A percentile compares a stretch with the other conserved stretches of the same genome.
phyloP scores from a whole-genome alignment of 352 stramenopile genomes.

The Phytophthora multivora region DNA sequence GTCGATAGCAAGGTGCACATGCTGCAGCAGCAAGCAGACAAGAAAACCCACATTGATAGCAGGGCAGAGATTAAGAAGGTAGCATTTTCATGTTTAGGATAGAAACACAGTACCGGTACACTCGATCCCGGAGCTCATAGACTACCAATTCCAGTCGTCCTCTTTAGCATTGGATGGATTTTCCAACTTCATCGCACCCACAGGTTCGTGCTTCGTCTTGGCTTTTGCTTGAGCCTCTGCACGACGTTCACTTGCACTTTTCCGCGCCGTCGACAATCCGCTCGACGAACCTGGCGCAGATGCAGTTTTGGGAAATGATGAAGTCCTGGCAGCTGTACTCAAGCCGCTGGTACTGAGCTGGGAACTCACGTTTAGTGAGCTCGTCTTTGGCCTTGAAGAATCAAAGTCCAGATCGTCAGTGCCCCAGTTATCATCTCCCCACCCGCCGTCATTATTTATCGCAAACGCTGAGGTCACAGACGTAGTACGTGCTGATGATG shows the following conservation, averaged over 20 bases:
- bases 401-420: constrained; percentile 51
- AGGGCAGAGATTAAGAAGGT: constrained; percentile 5
- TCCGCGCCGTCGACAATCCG: constrained; percentile 28
- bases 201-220: constrained; percentile 58
- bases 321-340: constrained; percentile 14
- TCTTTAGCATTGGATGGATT: constrained; percentile 42
- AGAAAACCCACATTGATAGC: not conserved
- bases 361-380: constrained; percentile 16
- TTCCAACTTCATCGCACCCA: constrained; percentile 69
- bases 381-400: constrained; percentile 20
- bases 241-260: constrained; percentile 56
- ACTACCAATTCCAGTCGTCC: constrained; percentile 87
- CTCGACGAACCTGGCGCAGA: constrained; percentile 15
- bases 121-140: not conserved
- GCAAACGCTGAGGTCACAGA: constrained; percentile 27
- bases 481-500: constrained; percentile 16
- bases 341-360: constrained; percentile 19
- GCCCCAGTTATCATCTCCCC: constrained; percentile 77
- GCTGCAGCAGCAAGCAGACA: not conserved
- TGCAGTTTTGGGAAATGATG: constrained; percentile 21
- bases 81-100: constrained; percentile 22
- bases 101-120: constrained; percentile 18
- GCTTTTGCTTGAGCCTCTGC: constrained; percentile 67
- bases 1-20: not conserved
- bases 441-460: constrained; percentile 46